phyloP scores from a whole-genome alignment of 2,329 filamentous ascomycete genomes.

The Cordyceps cateniannulata region DNA sequence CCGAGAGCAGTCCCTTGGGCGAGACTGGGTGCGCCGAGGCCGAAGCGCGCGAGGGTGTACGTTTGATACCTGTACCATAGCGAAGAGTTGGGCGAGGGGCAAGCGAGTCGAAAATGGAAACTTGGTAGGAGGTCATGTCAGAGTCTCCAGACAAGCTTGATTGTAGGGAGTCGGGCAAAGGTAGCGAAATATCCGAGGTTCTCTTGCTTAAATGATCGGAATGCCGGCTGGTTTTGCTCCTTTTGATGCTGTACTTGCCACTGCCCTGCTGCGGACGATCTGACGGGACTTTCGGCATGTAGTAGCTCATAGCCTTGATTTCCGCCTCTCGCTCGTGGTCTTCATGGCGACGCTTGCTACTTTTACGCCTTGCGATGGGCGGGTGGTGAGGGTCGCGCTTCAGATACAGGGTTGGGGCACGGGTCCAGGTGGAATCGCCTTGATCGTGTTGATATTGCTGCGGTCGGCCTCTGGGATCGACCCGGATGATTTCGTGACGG shows the following conservation, averaged over 20 bases:
- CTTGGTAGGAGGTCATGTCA: constrained; percentile 66
- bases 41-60: constrained; percentile 39
- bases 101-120: constrained; percentile 74
- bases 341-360: constrained; percentile 69
- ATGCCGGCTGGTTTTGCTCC: constrained; percentile 48
- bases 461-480: constrained; percentile 25
- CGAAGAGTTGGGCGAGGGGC: constrained; percentile 79
- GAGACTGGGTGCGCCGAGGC: constrained; percentile 42
- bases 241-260: constrained; percentile 58
- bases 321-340: constrained; percentile 79
- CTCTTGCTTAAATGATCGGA: constrained; percentile 52
- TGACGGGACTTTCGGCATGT: constrained; percentile 55
- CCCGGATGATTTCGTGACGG: constrained; percentile 46
- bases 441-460: constrained; percentile 12
- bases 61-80: constrained; percentile 60
- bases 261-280: constrained; percentile 39
- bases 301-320: constrained; percentile 75
- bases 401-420: constrained; percentile 48
- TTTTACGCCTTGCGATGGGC: constrained; percentile 57
- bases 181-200: constrained; percentile 68
- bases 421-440: constrained; percentile 22
- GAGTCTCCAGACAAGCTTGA: constrained; percentile 71
- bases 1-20: constrained; percentile 44
- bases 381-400: constrained; percentile 50
- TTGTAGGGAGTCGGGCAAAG: constrained; percentile 65